Conservation (phyloP, 2,329 filamentous ascomycete species). For the Alternaria infectoria region DNA sequence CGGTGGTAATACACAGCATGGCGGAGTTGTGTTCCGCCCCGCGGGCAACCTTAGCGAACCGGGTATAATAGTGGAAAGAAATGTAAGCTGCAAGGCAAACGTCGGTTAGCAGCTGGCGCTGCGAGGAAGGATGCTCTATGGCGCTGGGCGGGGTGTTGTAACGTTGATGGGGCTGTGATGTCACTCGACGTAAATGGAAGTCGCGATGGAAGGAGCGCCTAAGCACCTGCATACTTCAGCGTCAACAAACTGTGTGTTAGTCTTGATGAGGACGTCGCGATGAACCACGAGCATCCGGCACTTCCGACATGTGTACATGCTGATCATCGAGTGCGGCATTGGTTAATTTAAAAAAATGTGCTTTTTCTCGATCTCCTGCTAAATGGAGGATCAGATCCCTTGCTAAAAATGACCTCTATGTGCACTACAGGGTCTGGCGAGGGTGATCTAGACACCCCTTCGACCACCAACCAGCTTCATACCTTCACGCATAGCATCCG, state of each 20-base stretch:
- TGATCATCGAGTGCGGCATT: not conserved
- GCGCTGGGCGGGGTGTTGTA: not conserved
- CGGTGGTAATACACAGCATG: not conserved
- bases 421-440: not conserved
- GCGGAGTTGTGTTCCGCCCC: not conserved
- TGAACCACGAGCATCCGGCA: not conserved
- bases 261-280: not conserved
- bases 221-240: not conserved
- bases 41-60: not conserved
- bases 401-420: not conserved
- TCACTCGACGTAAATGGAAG: not conserved
- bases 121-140: not conserved
- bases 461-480: slow-evolving; percentile 43
- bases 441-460: slow-evolving; percentile 29
- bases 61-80: not conserved
- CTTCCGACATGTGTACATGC: not conserved
- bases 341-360: not conserved
- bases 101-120: not conserved
- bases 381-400: not conserved
- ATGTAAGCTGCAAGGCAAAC: not conserved
- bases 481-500: slow-evolving; percentile 42
- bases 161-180: not conserved
- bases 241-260: not conserved
- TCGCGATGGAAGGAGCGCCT: not conserved
- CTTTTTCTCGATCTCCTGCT: not conserved